Conservation (phyloP, 306 rosid genomes). For the Oemleria cerasiformis region DNA sequence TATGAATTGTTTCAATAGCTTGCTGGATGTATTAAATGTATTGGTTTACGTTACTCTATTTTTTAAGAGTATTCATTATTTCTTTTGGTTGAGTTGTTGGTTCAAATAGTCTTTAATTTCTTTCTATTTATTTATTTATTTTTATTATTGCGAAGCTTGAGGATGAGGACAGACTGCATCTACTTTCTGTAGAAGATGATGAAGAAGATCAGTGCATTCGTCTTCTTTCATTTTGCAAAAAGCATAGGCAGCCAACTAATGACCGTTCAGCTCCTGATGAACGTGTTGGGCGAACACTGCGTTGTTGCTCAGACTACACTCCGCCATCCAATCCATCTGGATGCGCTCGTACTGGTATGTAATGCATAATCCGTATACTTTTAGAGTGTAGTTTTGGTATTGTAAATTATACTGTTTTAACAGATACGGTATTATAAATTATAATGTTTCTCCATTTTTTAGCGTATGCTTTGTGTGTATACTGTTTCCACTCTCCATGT, state of each 20-base stretch:
- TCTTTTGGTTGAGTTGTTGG: not conserved
- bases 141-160: slow-evolving; percentile 60
- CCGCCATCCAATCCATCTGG: slow-evolving; percentile 91
- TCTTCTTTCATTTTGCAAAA: slow-evolving; percentile 92
- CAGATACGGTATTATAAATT: not conserved
- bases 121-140: slow-evolving; percentile 23
- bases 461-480: not conserved
- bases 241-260: slow-evolving; percentile 90
- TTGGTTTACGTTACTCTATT: not conserved
- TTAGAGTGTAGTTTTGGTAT: not conserved
- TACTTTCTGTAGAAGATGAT: slow-evolving; percentile 89
- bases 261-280: slow-evolving; percentile 74
- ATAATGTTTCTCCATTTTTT: not conserved
- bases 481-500: not conserved
- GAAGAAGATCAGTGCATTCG: slow-evolving; percentile 95
- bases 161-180: slow-evolving; percentile 92
- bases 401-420: not conserved
- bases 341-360: slow-evolving; percentile 93
- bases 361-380: slow-evolving; percentile 19
- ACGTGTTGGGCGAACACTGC: slow-evolving; percentile 49
- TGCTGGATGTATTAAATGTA: not conserved
- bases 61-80: not conserved
- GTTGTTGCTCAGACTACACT: slow-evolving; percentile 72
- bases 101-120: not conserved
- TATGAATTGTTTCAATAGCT: not conserved